Evolutionary conservation across 2,329 filamentous ascomycete species (phyloP), one percentile per base, ranked within the genome.

Genomic region (Sporothrix globosa): DNA sequence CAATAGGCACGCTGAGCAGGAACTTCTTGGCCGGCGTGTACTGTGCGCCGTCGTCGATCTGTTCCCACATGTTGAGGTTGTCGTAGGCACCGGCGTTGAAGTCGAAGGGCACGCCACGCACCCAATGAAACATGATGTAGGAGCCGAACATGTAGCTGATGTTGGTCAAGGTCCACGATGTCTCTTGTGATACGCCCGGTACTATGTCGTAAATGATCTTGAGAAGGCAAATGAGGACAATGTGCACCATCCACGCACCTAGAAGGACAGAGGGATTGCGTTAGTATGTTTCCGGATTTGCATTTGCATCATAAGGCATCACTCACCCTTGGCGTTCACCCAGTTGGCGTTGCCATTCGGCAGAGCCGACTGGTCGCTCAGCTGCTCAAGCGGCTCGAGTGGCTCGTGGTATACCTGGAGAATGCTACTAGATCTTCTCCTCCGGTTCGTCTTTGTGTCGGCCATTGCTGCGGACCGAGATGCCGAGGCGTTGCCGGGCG

Each of bases 1-100:
- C 87, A 76, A 99, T 97, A 52, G 96, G 96, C 46, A 98, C 95
- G 77, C 91, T 93, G 76, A 98, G 89, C 72, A 99, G 85, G 78
- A 99, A 99, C 82, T 99, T 99, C 86, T 99, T 99, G 75, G 96
- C 92, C 4, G 96, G 96, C 0, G 96, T 99, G 83, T 98, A 99
- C 81, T 99, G 96, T 76, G 96, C 96, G 61, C 96, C 96, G 77
- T 98, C 96, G 84, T 99, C 96, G 80, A 99, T 99, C 83, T 99
- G 96, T 84, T 99, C 96, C 96, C 96, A 99, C 96, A 99, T 98
- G 84, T 98, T 99, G 78, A 99, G 87, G 81, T 99, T 98, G 85
- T 99, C 96, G 81, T 98, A 99, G 76, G 96, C 96, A 72, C 96
- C 96, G 70, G 92, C 91, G 79, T 99, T 99, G 87, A 99, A 99